Base-by-base conservation (phyloP, 1,284 basidiomycete species). In the Cryptococcus maquisensis region DNA sequence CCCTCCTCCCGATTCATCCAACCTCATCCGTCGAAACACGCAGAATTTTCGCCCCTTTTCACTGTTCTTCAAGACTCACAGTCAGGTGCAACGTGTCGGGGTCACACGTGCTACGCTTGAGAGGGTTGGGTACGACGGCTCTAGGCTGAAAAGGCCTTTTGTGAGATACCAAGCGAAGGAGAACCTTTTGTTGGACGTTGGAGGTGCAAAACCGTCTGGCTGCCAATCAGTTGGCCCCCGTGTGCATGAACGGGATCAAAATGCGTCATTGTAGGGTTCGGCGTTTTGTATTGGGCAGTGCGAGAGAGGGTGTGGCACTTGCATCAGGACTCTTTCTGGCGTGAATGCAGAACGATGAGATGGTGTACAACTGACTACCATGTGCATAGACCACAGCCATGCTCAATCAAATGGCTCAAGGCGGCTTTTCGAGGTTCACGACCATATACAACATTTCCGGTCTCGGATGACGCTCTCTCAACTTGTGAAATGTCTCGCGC, bases 101-200 rank as follows among this genome's bases (percentile, higher is more conserved):
- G 28, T 54, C 55, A 61, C 65, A 65, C 65, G 64, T 56, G 61
- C 62, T 52, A 65, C 64, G 62, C 63, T 59, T 65, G 67, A 67
- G 64, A 65, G 67, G 63, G 64, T 55, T 59, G 57, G 57, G 50
- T 52, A 56, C 57, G 57, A 57, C 61, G 62, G 63, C 62, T 55
- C 47, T 49, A 59, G 57, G 57, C 52, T 39, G 32, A 39, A 28
- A 42, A 37, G 42, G 16, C 47, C 28, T 45, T 45, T 32, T 15
- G 23, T 24, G 37, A 28, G n/a, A 37, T 28, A 50, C 42, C 53
- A 46, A 41, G 36, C 36, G 23, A 45, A 36, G 48, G 28, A 45
- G 20, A 35, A 32, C 37, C 21, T 47, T 46, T 21, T 42, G 23
- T 47, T 40, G 42, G 47, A 50, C 12, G 41, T 21, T 28, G 32